These are phyloP conservation scores for Backusella parvicylindrica DNA, from an alignment of 192 early-diverging fungal genomes.

Conservation along the genomic window DNA sequence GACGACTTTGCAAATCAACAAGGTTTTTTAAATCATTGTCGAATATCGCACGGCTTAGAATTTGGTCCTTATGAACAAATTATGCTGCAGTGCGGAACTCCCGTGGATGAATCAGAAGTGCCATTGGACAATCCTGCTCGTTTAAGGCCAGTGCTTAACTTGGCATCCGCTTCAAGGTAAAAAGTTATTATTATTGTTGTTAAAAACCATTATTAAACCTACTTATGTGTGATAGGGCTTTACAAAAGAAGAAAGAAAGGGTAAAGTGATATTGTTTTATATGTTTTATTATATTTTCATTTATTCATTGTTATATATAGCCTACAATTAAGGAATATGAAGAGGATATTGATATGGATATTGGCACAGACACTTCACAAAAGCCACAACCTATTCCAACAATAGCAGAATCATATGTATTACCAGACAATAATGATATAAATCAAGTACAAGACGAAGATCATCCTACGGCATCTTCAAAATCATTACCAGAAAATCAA, in stretches of 20 bases:
- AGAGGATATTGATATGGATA: conserved; percentile 66
- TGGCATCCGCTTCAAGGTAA: conserved; percentile 9
- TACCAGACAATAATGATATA: background rate
- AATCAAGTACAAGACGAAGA: background rate
- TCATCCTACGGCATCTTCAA: background rate
- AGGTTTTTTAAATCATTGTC: conserved; percentile 87
- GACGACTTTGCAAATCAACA: conserved; percentile 77
- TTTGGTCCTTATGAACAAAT: conserved; percentile 79
- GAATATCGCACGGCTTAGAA: conserved; percentile 65
- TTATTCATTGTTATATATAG: conserved; percentile 30
- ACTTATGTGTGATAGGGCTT: background rate
- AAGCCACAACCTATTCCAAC: background rate
- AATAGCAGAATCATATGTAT: background rate
- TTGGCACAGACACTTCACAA: conserved; percentile 34
- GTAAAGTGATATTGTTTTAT: background rate
- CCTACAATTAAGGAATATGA: conserved; percentile 70
- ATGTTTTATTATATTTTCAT: background rate
- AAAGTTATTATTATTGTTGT: too few relatives aligned
- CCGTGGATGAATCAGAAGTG: conserved; percentile 57
- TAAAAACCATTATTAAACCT: background rate
- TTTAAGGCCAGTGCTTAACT: conserved; percentile 33
- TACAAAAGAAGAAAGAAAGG: conserved; percentile 5
- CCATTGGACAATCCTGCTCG: conserved; percentile 50
- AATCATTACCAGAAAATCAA: conserved; percentile 9
- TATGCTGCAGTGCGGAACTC: conserved; percentile 66